Evolutionary conservation across 306 rosid genomes (phyloP).

Genomic region (Pyrus pyrifolia): DNA sequence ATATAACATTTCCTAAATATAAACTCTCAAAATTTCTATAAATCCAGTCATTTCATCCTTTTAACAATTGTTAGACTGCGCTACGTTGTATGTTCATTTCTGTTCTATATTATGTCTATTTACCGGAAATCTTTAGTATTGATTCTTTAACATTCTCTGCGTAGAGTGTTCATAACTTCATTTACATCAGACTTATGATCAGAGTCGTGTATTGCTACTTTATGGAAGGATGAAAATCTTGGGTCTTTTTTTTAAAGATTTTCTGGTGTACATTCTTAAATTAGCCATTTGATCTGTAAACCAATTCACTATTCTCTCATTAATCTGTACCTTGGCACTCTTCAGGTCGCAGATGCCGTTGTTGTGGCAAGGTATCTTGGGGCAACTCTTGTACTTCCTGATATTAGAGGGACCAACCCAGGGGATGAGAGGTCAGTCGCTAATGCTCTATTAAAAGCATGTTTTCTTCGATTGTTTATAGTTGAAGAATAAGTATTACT

Average conservation of each 20-base stretch:
- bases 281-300: background rate
- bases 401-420: conserved; percentile 86
- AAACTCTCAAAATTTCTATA: background rate
- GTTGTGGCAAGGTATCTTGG: conserved; percentile 90
- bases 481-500: background rate
- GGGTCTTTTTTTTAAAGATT: background rate
- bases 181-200: background rate
- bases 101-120: background rate
- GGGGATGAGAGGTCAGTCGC: conserved; percentile 86
- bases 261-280: background rate
- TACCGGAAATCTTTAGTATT: background rate
- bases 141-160: background rate
- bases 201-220: background rate
- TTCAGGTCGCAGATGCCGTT: conserved; percentile 82
- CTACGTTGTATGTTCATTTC: background rate
- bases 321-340: conserved; percentile 4
- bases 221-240: background rate
- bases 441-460: background rate
- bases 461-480: background rate
- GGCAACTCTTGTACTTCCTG: conserved; percentile 91
- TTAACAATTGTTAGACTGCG: background rate
- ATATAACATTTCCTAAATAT: background rate
- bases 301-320: conserved; percentile 1
- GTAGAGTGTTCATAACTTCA: background rate
- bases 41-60: background rate